These are phyloP conservation scores for Cymbopogon citratus DNA, from an alignment of 176 grass and related monocot species.

Conservation along the genomic window DNA sequence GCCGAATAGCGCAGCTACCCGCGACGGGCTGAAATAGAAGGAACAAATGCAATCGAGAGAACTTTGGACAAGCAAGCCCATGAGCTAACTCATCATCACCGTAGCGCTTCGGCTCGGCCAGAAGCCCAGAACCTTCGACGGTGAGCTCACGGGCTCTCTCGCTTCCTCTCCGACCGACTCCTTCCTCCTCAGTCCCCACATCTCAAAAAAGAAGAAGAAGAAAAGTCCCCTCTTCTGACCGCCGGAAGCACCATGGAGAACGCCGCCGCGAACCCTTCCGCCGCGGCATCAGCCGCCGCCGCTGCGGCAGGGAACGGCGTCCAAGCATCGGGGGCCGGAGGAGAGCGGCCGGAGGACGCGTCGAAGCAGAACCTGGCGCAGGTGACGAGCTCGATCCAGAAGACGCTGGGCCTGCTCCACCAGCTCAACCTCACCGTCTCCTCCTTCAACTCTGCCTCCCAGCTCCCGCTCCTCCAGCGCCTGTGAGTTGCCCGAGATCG, in stretches of 20 bases:
- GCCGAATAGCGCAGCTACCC: not conserved
- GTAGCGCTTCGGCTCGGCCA: not conserved
- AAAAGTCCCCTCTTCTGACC: no score
- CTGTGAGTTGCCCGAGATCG: conserved; percentile 35
- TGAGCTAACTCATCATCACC: no score
- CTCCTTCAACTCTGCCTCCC: conserved; percentile 85
- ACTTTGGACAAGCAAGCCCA: not conserved
- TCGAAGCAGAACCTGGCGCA: conserved; percentile 69
- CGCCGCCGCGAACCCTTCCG: not conserved
- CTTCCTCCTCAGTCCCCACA: no score
- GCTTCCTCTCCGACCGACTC: no score
- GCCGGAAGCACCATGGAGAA: conserved; percentile 36
- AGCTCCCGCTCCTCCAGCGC: conserved; percentile 77
- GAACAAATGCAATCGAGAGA: not conserved
- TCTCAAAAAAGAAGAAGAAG: no score
- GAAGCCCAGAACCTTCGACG: not conserved
- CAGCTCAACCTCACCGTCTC: conserved; percentile 92
- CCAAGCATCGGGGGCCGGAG: conserved; percentile 12
- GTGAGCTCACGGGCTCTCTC: not conserved
- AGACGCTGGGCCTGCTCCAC: conserved; percentile 85
- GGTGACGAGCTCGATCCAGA: conserved; percentile 84
- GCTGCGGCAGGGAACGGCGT: conserved; percentile 35
- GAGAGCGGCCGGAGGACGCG: conserved; percentile 40
- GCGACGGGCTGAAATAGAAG: not conserved
- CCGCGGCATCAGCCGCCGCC: not conserved